A percentile compares a stretch with the other conserved stretches of the same genome.
phyloP scores from a whole-genome alignment of 2,329 filamentous ascomycete species.

The Xylaria sp. region DNA sequence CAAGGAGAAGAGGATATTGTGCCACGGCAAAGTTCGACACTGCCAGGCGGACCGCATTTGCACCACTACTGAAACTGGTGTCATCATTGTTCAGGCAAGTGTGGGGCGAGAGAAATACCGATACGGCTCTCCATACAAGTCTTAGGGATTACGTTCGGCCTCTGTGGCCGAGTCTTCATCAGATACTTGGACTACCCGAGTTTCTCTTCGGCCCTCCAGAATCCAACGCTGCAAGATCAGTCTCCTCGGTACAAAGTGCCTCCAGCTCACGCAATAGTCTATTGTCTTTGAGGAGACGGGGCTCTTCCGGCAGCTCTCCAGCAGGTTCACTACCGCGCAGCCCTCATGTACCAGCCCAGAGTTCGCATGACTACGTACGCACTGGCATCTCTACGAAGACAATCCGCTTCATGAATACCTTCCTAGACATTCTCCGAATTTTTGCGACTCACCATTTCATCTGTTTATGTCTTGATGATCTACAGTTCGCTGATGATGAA shows the following conservation, averaged over 20 bases:
- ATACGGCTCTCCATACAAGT: conserved; percentile 70
- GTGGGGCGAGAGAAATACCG: conserved; percentile 73
- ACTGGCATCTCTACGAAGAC: conserved; percentile 68
- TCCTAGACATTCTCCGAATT: conserved; percentile 84
- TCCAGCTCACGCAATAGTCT: conserved; percentile 49
- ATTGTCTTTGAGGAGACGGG: conserved; percentile 55
- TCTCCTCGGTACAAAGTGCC: conserved; percentile 51
- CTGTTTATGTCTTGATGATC: conserved; percentile 86
- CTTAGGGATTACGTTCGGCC: conserved; percentile 71
- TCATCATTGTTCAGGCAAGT: conserved; percentile 75
- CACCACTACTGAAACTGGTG: conserved; percentile 70
- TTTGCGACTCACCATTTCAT: conserved; percentile 87
- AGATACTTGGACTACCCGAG: conserved; percentile 71
- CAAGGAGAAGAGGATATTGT: conserved; percentile 70
- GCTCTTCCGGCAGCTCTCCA: conserved; percentile 61
- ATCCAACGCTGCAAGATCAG: conserved; percentile 49
- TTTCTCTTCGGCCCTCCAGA: conserved; percentile 71
- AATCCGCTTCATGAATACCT: conserved; percentile 85
- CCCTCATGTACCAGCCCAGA: conserved; percentile 57
- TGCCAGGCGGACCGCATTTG: conserved; percentile 68
- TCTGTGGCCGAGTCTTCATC: conserved; percentile 72
- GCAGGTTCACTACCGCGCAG: conserved; percentile 49
- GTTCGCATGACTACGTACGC: conserved; percentile 69
- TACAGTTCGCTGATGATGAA: conserved; percentile 91
- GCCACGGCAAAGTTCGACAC: conserved; percentile 74